phyloP scores from a whole-genome alignment of 2,329 filamentous ascomycete genomes.

The Neofusicoccum laricinum region DNA sequence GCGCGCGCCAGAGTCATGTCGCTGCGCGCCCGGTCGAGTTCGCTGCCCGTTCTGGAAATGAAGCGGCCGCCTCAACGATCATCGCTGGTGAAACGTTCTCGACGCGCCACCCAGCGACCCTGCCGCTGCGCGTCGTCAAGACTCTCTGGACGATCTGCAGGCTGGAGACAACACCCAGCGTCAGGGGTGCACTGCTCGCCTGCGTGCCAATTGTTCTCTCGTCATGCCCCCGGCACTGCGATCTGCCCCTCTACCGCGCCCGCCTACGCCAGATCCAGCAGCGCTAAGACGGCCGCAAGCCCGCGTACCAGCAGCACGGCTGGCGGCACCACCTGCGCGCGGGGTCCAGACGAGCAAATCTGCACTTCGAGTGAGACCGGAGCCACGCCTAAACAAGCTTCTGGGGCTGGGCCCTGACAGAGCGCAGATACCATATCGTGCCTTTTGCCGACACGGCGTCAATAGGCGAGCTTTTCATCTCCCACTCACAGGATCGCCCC shows the following conservation, averaged over 20 bases:
- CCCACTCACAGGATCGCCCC: background rate
- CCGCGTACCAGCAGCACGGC: background rate
- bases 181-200: conserved; percentile 12
- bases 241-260: conserved; percentile 2
- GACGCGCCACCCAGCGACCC: conserved; percentile 2
- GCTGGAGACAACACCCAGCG: background rate
- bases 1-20: background rate
- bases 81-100: background rate
- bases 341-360: background rate
- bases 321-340: background rate
- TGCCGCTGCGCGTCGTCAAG: background rate
- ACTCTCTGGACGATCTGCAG: conserved; percentile 2
- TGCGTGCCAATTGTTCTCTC: conserved; percentile 1
- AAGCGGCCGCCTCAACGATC: background rate
- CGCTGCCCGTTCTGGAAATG: background rate
- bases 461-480: conserved; percentile 8
- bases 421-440: background rate
- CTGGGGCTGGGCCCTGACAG: background rate
- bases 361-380: background rate
- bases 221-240: background rate
- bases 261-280: background rate
- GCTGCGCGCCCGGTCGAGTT: background rate
- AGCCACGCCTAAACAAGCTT: conserved; percentile 9
- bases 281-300: background rate
- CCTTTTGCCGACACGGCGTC: conserved; percentile 4